These are phyloP conservation scores for Brettanomyces naardenensis DNA, from an alignment of 805 yeast species.

Conservation along the genomic window DNA sequence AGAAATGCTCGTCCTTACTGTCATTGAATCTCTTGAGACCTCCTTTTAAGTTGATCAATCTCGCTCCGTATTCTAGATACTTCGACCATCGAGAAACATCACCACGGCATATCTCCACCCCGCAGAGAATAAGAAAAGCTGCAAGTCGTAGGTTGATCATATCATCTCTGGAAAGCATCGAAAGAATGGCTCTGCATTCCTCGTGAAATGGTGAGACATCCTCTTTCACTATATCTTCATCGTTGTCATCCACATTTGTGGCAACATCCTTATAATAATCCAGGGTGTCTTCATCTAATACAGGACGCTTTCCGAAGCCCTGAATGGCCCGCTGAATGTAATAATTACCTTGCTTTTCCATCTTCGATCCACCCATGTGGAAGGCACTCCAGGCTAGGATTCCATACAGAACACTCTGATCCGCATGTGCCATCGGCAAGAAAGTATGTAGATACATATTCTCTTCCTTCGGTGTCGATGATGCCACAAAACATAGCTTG, in stretches of 20 bases:
- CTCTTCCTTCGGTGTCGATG: conserved; percentile 42
- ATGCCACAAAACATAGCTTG: conserved; percentile 33
- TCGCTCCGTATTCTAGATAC: conserved; percentile 58
- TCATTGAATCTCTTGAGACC: conserved; percentile 46
- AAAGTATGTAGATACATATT: conserved; percentile 45
- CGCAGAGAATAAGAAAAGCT: conserved; percentile 57
- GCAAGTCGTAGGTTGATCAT: conserved; percentile 45
- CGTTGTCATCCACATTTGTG: conserved; percentile 5
- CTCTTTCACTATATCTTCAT: conserved; percentile 7
- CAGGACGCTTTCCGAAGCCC: conserved; percentile 29
- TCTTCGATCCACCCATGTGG: conserved; percentile 34
- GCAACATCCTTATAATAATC: conserved; percentile 21
- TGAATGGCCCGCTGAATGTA: conserved; percentile 41
- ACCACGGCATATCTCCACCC: conserved; percentile 79
- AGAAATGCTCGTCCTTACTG: conserved; percentile 59
- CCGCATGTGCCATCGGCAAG: conserved; percentile 46
- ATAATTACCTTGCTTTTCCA: conserved; percentile 40
- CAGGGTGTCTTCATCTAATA: conserved; percentile 16
- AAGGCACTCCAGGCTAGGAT: conserved; percentile 51
- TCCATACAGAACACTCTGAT: conserved; percentile 42
- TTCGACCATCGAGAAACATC: conserved; percentile 72
- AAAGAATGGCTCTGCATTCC: conserved; percentile 7
- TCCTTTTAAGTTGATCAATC: conserved; percentile 51
- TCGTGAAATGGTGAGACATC: neutral
- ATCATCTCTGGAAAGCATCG: conserved; percentile 22